Evolutionary conservation across 306 rosid species (phyloP), one percentile per base, ranked within the genome.

Genomic region (Inga laurina): DNA sequence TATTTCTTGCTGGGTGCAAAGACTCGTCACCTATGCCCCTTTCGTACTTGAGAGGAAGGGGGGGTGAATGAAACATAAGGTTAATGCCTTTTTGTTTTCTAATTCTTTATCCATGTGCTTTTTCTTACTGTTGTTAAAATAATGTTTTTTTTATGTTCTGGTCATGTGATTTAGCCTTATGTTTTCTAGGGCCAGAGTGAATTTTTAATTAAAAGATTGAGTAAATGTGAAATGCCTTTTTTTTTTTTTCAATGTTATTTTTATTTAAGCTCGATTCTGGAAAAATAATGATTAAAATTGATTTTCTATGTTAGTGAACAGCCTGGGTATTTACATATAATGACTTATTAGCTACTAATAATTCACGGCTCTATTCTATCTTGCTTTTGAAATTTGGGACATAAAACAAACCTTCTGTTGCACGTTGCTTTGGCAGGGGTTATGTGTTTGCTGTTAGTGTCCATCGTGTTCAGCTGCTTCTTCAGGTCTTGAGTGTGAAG

Each of bases 381-480:
- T 9, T 51, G 46, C 46, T 72, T 39, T 32, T 54, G 56, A 61
- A 78, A 51, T 75, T 70, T 65, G 22, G 32, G 35, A 15, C 30
- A 27, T 69, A 74, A 68, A 88, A 59, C 70, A 34, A 24, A 77
- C 51, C 82, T 77, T 84, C 84, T 78, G 77, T 77, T 82, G 76
- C 65, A 44, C 68, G 62, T 64, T 39, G 78, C 82, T 78, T 86
- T 22, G 91, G 90, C 91, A 97, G 99, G 88, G 98, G 99, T 56
- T 97, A 97, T 87, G 99, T 97, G 51, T 97, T 97, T 92, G 99
- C 99, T 57, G 98, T 97, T 49, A 97, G 98, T 81, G 99, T 97
- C 83, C 99, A 97, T 76, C 89, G 99, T 83, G 98, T 97, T 81
- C 99, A 97, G 82, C 97, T 97, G 77, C 99, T 97, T 75, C 99